Percentiles rank a stretch among this genome's conserved stretches.
These are phyloP conservation scores for Penicilliopsis zonata DNA, from an alignment of 495 filamentous ascomycete species.

Conservation along the genomic window DNA sequence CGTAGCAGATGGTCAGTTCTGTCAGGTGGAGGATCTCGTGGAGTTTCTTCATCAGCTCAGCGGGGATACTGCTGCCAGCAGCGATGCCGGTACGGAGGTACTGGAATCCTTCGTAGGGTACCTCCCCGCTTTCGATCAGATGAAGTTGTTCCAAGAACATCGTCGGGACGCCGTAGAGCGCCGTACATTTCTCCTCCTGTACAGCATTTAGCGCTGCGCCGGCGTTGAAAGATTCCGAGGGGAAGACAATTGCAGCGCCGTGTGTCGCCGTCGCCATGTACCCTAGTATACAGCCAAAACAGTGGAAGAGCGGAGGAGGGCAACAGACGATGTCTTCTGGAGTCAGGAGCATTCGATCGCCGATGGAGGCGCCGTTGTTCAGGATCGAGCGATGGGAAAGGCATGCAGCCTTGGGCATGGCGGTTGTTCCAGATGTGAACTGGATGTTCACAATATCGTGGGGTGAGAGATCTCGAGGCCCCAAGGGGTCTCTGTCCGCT, in stretches of 20 bases:
- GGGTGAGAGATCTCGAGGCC: slow-evolving; percentile 38
- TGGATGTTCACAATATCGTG: slow-evolving; percentile 87
- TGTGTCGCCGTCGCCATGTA: slow-evolving; percentile 93
- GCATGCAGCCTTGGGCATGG: slow-evolving; percentile 82
- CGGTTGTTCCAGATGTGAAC: slow-evolving; percentile 91
- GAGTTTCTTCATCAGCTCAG: slow-evolving; percentile 71
- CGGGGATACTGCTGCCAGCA: slow-evolving; percentile 75
- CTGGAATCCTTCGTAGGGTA: slow-evolving; percentile 47
- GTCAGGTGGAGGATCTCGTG: slow-evolving; percentile 66
- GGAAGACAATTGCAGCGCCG: slow-evolving; percentile 74
- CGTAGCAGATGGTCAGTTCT: slow-evolving; percentile 91
- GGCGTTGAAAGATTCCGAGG: slow-evolving; percentile 78
- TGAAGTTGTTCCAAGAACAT: slow-evolving; percentile 92
- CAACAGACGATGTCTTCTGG: slow-evolving; percentile 65
- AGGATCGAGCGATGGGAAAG: slow-evolving; percentile 74
- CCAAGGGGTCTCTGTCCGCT: slow-evolving; percentile 29
- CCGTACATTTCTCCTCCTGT: slow-evolving; percentile 66
- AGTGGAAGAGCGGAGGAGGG: slow-evolving; percentile 84
- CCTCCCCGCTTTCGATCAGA: slow-evolving; percentile 44
- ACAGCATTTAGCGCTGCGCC: slow-evolving; percentile 55
- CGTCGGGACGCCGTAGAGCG: slow-evolving; percentile 85
- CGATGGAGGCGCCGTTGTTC: slow-evolving; percentile 80
- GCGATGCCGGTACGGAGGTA: slow-evolving; percentile 79
- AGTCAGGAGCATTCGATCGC: slow-evolving; percentile 68
- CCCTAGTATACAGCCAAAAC: slow-evolving; percentile 83